phyloP scores from a whole-genome alignment of 768 basidiomycete species.

The Leccinum variicolor region DNA sequence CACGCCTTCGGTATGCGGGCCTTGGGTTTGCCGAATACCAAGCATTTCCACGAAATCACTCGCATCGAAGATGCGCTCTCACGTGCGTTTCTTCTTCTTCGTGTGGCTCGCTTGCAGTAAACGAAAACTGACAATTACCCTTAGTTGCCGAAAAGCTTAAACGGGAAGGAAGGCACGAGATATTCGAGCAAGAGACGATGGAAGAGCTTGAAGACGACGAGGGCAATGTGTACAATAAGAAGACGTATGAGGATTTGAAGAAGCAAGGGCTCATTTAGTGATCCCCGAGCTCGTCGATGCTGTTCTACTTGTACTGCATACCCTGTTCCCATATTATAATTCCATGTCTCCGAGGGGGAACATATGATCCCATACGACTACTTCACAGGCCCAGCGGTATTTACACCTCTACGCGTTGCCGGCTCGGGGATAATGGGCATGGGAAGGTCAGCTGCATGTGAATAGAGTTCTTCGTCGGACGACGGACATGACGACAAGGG shows the following conservation, averaged over 20 bases:
- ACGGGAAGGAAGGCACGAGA: conserved; percentile 92
- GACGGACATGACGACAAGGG: conserved; percentile 73
- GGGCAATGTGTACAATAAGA: conserved; percentile 96
- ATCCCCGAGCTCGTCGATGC: not conserved
- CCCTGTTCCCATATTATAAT: conserved; percentile 1
- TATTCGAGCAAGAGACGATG: conserved; percentile 91
- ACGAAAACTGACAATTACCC: not conserved
- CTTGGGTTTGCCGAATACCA: conserved; percentile 94
- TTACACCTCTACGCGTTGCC: conserved; percentile 3
- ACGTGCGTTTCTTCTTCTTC: conserved; percentile 49
- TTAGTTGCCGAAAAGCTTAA: conserved; percentile 97
- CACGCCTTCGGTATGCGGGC: conserved; percentile 99
- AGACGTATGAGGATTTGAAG: conserved; percentile 97
- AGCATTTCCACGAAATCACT: conserved; percentile 99
- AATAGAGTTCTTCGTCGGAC: conserved; percentile 82
- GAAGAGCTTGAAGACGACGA: conserved; percentile 98
- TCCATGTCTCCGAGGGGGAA: not conserved
- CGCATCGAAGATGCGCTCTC: conserved; percentile 95
- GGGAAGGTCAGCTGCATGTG: conserved; percentile 66
- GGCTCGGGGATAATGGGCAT: conserved; percentile 53
- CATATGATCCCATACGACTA: conserved; percentile 2
- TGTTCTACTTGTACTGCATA: conserved; percentile 2
- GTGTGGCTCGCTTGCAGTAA: not conserved
- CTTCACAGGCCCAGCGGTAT: conserved; percentile 6
- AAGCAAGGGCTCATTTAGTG: conserved; percentile 84